Evolutionary conservation across 192 early-diverging fungal genomes (phyloP).

Genomic region (Coemansia sp.): DNA sequence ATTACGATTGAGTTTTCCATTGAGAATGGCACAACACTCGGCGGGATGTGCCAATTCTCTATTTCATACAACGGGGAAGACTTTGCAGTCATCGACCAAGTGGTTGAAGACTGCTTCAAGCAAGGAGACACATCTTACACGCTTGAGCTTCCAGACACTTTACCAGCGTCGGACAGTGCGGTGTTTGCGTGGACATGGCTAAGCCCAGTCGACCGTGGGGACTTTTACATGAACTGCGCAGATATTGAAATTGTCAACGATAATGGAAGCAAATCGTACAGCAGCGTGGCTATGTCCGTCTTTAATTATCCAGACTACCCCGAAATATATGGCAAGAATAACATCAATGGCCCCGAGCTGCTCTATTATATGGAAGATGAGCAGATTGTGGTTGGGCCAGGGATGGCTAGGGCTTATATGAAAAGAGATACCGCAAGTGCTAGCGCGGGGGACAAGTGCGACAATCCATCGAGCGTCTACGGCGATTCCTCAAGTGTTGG

Average conservation of each 20-base stretch:
- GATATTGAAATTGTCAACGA: conserved; percentile 26
- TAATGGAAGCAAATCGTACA: conserved; percentile 16
- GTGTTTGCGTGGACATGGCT: conserved; percentile 69
- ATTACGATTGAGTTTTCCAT: conserved; percentile 51
- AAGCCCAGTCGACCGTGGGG: conserved; percentile 60
- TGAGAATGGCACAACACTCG: conserved; percentile 57
- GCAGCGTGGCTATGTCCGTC: conserved; percentile 24
- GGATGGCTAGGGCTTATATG: neutral
- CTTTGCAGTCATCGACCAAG: conserved; percentile 61
- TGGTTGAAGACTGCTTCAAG: conserved; percentile 43
- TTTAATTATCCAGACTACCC: conserved; percentile 26
- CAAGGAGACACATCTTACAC: conserved; percentile 18
- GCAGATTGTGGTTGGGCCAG: neutral
- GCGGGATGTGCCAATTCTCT: conserved; percentile 73
- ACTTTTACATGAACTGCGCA: conserved; percentile 60
- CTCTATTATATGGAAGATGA: conserved; percentile 9
- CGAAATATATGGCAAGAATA: conserved; percentile 6
- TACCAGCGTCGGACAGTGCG: conserved; percentile 52
- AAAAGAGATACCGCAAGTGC: conserved; percentile 44
- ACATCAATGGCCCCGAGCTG: conserved; percentile 5
- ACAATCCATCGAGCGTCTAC: conserved; percentile 12
- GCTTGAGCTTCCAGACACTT: conserved; percentile 46
- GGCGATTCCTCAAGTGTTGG: conserved; percentile 23
- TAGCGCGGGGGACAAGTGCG: neutral
- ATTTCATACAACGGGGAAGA: conserved; percentile 64